These are phyloP conservation scores for Copromyces sp. DNA, from an alignment of 495 filamentous ascomycete genomes.

Conservation along the genomic window DNA sequence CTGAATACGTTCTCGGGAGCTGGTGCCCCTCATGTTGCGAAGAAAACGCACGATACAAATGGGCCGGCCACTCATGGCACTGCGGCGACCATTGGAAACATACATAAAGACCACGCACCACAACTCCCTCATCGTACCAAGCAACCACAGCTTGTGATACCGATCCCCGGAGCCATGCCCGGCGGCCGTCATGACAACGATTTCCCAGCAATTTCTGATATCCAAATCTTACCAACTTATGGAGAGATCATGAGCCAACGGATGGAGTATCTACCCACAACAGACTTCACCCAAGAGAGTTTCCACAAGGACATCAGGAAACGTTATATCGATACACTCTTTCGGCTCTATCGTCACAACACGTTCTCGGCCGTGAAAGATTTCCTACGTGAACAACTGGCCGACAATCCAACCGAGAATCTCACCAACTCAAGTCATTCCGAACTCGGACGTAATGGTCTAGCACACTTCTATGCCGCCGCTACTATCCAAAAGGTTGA, in stretches of 20 bases:
- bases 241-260: slow-evolving; percentile 46
- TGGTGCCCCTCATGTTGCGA: too few species aligned
- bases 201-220: slow-evolving; percentile 7
- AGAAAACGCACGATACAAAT: rapidly evolving
- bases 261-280: slow-evolving; percentile 51
- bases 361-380: slow-evolving; percentile 52
- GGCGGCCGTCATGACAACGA: too few species aligned
- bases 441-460: slow-evolving; percentile 6
- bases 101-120: too few species aligned
- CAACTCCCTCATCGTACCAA: too few species aligned
- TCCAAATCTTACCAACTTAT: slow-evolving; percentile 53
- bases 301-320: slow-evolving; percentile 34
- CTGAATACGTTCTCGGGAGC: too few species aligned
- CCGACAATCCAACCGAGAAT: slow-evolving; percentile 3
- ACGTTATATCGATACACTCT: slow-evolving; percentile 59
- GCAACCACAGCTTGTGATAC: too few species aligned
- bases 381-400: slow-evolving; percentile 34
- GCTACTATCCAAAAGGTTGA: slow-evolving; percentile 22
- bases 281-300: slow-evolving; percentile 41
- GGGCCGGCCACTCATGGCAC: too few species aligned
- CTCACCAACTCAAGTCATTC: not conserved
- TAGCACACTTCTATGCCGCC: slow-evolving; percentile 29
- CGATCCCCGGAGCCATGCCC: too few species aligned
- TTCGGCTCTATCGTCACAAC: slow-evolving; percentile 58
- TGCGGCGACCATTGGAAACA: too few species aligned